Evolutionary conservation across 83 land plant genomes (phyloP).

Genomic region (Larix sibirica): DNA sequence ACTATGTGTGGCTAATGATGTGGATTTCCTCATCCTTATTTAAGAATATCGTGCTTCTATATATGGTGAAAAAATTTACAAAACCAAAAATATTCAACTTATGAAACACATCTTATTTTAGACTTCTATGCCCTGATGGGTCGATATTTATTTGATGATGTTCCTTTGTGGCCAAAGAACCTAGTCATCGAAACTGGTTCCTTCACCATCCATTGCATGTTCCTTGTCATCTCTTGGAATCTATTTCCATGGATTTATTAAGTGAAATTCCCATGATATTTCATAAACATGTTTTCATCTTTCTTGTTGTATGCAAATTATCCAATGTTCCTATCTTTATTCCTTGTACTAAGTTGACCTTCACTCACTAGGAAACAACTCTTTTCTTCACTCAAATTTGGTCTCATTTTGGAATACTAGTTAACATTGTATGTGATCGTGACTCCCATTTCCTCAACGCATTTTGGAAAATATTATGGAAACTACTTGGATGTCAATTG

Average conservation of each 20-base stretch:
- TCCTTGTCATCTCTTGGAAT: not conserved
- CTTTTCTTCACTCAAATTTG: not conserved
- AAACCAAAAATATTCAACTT: not conserved
- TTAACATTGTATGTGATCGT: no score
- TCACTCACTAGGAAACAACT: not conserved
- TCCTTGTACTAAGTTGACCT: not conserved
- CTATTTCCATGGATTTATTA: not conserved
- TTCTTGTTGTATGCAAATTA: not conserved
- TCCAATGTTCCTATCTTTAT: not conserved
- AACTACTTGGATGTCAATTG: no score
- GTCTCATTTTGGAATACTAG: not conserved
- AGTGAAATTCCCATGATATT: not conserved
- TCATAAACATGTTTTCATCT: not conserved
- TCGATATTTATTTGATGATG: not conserved
- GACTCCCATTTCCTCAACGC: no score
- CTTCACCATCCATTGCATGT: not conserved
- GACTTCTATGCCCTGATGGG: not conserved
- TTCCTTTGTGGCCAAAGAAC: not conserved
- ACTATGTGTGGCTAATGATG: no score
- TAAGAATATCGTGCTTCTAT: not conserved
- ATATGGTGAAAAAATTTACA: not conserved
- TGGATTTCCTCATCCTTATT: not conserved
- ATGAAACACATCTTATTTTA: not conserved
- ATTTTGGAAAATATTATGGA: no score
- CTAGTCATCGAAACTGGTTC: not conserved